phyloP scores from a whole-genome alignment of 352 stramenopile genomes.

The Phytophthora syringae region DNA sequence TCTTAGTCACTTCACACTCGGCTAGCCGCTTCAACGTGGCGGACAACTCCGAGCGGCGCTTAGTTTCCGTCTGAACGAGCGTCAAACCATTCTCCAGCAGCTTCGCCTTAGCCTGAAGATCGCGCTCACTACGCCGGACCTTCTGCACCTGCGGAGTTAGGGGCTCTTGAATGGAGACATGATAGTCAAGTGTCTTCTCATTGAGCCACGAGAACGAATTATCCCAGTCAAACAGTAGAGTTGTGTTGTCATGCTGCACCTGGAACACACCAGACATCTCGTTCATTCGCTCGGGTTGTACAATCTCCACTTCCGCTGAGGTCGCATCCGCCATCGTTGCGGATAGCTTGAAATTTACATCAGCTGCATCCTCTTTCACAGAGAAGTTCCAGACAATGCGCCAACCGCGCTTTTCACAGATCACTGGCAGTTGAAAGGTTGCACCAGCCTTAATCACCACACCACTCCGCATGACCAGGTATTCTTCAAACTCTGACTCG shows the following conservation, averaged over 20 bases:
- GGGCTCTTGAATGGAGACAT: conserved; percentile 76
- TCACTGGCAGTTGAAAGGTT: conserved; percentile 72
- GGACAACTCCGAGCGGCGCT: conserved; percentile 44
- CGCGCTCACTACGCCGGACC: conserved; percentile 39
- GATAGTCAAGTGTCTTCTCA: conserved; percentile 87
- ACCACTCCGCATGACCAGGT: conserved; percentile 73
- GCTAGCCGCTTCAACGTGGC: conserved; percentile 42
- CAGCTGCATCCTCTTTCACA: conserved; percentile 70
- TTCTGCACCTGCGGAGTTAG: conserved; percentile 47
- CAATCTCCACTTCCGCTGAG: conserved; percentile 37
- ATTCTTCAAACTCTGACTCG: conserved; percentile 65
- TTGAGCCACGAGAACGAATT: conserved; percentile 89
- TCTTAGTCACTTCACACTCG: conserved; percentile 45
- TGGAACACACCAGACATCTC: conserved; percentile 57
- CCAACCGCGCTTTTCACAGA: conserved; percentile 65
- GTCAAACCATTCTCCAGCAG: conserved; percentile 38
- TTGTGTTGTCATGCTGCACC: conserved; percentile 43
- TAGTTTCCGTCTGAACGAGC: conserved; percentile 43
- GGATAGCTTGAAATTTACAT: conserved; percentile 62
- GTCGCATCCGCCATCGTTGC: conserved; percentile 16
- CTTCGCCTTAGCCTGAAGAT: conserved; percentile 30
- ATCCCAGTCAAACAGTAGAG: conserved; percentile 79
- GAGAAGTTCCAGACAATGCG: conserved; percentile 86
- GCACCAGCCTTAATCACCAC: conserved; percentile 83
- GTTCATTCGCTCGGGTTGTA: conserved; percentile 60